These are phyloP conservation scores for Trichoderma asperellum DNA, from an alignment of 2,329 filamentous ascomycete genomes.

Conservation along the genomic window DNA sequence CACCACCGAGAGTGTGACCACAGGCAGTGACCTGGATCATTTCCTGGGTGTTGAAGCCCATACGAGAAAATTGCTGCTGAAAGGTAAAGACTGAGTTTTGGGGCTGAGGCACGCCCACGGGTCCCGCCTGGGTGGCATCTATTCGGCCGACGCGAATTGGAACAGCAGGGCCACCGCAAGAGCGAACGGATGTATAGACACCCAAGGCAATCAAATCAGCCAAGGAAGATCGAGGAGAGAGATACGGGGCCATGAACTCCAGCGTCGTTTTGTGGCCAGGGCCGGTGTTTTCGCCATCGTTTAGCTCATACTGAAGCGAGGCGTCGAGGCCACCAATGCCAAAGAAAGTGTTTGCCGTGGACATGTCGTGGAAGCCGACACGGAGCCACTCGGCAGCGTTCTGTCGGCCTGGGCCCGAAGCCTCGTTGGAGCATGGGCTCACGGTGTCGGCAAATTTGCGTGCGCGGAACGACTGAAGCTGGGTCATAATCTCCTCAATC, in stretches of 20 bases:
- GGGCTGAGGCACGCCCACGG: constrained; percentile 59
- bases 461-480: constrained; percentile 58
- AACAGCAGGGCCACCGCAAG: constrained; percentile 61
- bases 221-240: constrained; percentile 55
- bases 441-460: constrained; percentile 61
- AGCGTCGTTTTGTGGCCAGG: constrained; percentile 59
- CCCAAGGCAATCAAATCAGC: constrained; percentile 63
- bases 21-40: constrained; percentile 66
- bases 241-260: constrained; percentile 56
- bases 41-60: constrained; percentile 59
- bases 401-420: constrained; percentile 57
- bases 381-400: constrained; percentile 66
- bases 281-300: constrained; percentile 59
- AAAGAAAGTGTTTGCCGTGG: constrained; percentile 54
- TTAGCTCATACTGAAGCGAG: constrained; percentile 63
- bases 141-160: constrained; percentile 57
- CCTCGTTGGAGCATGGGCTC: constrained; percentile 59
- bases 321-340: constrained; percentile 60
- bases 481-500: constrained; percentile 66
- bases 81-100: constrained; percentile 59
- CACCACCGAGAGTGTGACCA: constrained; percentile 64
- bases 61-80: constrained; percentile 57
- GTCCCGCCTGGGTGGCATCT: constrained; percentile 55
- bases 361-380: constrained; percentile 65
- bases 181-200: constrained; percentile 60